Evolutionary conservation across 2,329 filamentous ascomycete species (phyloP), one percentile per base, ranked within the genome.

Genomic region (Hymenoscyphus albidus): DNA sequence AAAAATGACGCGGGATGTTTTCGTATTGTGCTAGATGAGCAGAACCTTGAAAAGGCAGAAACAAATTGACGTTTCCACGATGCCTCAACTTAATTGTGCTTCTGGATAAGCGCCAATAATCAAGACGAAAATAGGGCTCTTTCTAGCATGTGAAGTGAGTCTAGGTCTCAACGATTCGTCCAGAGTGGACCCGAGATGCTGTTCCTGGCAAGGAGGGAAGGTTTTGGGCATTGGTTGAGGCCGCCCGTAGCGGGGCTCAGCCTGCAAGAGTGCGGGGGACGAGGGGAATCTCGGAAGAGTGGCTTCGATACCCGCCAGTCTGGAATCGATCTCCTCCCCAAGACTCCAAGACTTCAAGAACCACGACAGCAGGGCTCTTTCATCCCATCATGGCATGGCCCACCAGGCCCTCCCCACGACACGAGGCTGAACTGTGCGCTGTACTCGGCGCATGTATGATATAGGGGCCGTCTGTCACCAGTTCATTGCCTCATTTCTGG

Each of bases 221-320:
- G 6, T 18, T 51, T 51, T 51, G n/a, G 44, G 44, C 44, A 51
- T 51, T 51, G 44, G 44, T 51, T 51, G 44, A 51, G 10, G 44
- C 44, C 18, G 44, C 6, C 16, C n/a, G 3, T 51, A n/a, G 44
- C 5, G 7, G 44, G 44, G 44, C 44, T 48, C 44, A 48, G 42
- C 44, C 44, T 48, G 44, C n/a, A 51, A 10, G 44, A 18, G 18
- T 10, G 44, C 18, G 44, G n/a, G 44, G 44, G n/a, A 51, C 44
- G 44, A 51, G 44, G 44, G 44, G 44, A 51, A 51, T 51, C 44
- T 51, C 44, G 44, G 44, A 51, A 51, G 42, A 48, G 42, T 48
- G 7, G 42, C 5, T 7, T 48, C 42, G 42, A 48, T 18, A 48
- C 42, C 35, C 42, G 42, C 42, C 42, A 22, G 42, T 7, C 16